Evolutionary conservation across 805 yeast genomes (phyloP).

Genomic region (Barnettozyma salicaria): DNA sequence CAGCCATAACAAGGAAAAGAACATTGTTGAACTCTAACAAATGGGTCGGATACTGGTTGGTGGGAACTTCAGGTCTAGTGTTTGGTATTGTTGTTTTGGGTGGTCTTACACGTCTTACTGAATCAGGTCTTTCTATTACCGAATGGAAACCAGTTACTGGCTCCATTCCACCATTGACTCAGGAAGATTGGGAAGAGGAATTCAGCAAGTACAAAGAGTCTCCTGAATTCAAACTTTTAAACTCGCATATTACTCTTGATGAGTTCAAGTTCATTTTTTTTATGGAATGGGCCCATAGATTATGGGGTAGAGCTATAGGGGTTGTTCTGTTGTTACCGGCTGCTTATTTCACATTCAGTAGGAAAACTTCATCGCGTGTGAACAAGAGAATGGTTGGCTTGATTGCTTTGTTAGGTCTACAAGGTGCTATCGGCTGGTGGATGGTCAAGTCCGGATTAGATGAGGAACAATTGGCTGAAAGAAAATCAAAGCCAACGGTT

Average conservation of each 20-base stretch:
- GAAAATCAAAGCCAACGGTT: constrained; percentile 94
- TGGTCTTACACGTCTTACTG: constrained; percentile 91
- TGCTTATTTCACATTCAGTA: constrained; percentile 63
- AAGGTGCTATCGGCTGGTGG: constrained; percentile 99
- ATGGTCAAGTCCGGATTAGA: constrained; percentile 96
- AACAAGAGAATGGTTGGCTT: constrained; percentile 65
- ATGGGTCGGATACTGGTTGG: constrained; percentile 78
- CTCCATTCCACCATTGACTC: constrained; percentile 76
- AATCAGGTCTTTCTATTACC: constrained; percentile 91
- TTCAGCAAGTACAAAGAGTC: constrained; percentile 74
- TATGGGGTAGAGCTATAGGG: constrained; percentile 91
- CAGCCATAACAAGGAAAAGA: constrained; percentile 14
- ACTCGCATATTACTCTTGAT: constrained; percentile 81
- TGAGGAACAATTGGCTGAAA: constrained; percentile 64
- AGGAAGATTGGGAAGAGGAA: constrained; percentile 80
- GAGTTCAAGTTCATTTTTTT: constrained; percentile 92
- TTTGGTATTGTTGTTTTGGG: constrained; percentile 96
- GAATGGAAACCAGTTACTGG: constrained; percentile 99
- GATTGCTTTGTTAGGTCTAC: constrained; percentile 76
- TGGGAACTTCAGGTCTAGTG: constrained; percentile 81
- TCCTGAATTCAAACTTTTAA: constrained; percentile 87
- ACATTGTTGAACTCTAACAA: constrained; percentile 32
- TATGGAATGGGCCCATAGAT: constrained; percentile 97
- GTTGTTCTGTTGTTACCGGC: constrained; percentile 80
- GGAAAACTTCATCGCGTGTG: constrained; percentile 60